Percentiles rank a stretch among this genome's conserved stretches.
These are phyloP conservation scores for Rosa chinensis DNA, from an alignment of 306 rosid species.

Conservation along the genomic window DNA sequence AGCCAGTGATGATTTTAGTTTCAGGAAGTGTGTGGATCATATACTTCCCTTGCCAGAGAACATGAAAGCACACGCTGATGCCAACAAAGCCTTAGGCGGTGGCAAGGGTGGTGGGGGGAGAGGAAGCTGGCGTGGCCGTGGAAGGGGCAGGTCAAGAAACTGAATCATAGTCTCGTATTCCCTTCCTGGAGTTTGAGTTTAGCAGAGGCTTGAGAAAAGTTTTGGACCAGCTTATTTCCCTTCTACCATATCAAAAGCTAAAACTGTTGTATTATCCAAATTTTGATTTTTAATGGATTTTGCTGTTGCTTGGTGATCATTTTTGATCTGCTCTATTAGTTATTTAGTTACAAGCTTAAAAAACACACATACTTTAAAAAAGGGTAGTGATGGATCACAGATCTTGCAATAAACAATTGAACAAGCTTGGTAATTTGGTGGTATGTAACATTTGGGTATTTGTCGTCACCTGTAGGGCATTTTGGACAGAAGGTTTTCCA, in stretches of 20 bases:
- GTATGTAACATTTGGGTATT: background rate
- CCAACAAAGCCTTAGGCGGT: constrained; percentile 51
- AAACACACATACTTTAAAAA: background rate
- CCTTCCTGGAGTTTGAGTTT: background rate
- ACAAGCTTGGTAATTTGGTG: background rate
- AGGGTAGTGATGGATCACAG: background rate
- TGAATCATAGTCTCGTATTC: constrained; percentile 31
- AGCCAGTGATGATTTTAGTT: constrained; percentile 77
- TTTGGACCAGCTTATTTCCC: background rate
- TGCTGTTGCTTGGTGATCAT: constrained; percentile 2
- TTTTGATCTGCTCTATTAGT: background rate
- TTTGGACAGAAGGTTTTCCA: background rate
- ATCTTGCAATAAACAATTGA: background rate
- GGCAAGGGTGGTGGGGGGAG: constrained; percentile 58
- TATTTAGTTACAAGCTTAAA: background rate
- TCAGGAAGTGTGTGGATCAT: constrained; percentile 79
- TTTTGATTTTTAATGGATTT: constrained; percentile 8
- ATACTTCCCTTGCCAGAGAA: constrained; percentile 80
- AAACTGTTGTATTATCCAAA: constrained; percentile 13
- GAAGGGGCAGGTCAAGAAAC: constrained; percentile 55
- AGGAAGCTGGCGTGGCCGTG: constrained; percentile 63
- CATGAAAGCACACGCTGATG: constrained; percentile 54
- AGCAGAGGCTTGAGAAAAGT: background rate
- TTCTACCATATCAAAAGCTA: background rate
- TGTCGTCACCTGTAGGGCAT: background rate